These are phyloP conservation scores for Metschnikowia koreensis DNA, from an alignment of 805 yeast genomes.

Conservation along the genomic window DNA sequence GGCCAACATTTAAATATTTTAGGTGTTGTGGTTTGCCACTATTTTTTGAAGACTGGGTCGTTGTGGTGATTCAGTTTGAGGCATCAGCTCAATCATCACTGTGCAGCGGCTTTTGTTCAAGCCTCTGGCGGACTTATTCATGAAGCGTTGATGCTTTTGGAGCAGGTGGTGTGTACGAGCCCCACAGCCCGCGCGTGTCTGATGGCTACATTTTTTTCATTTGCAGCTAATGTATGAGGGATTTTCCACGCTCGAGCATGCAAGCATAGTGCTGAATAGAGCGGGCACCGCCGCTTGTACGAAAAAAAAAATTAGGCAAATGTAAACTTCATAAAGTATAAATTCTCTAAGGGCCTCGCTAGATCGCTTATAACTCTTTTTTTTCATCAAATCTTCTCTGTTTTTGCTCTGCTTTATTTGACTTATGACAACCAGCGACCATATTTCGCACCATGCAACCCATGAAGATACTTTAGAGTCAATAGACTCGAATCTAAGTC, in stretches of 20 bases:
- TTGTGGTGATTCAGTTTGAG: no score
- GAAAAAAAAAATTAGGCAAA: neutral
- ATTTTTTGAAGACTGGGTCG: no score
- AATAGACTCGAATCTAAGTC: neutral
- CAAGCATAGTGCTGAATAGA: neutral
- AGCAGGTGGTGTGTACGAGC: no score
- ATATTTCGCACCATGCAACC: neutral
- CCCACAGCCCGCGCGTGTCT: neutral
- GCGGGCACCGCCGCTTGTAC: neutral
- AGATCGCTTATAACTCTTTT: neutral
- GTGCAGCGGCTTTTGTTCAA: no score
- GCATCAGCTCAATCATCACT: no score
- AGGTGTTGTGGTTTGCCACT: no score
- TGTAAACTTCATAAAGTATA: neutral
- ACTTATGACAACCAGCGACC: neutral
- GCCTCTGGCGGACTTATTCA: no score
- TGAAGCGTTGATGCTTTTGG: no score
- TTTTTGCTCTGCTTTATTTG: neutral
- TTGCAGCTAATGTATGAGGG: conserved; percentile 11
- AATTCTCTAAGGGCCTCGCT: neutral
- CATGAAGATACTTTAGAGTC: neutral
- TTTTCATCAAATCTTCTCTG: neutral
- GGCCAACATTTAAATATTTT: no score
- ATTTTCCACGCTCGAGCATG: conserved; percentile 8
- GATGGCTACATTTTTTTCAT: neutral